These are phyloP conservation scores for Tuber magnatum DNA, from an alignment of 495 filamentous ascomycete species.

Conservation along the genomic window DNA sequence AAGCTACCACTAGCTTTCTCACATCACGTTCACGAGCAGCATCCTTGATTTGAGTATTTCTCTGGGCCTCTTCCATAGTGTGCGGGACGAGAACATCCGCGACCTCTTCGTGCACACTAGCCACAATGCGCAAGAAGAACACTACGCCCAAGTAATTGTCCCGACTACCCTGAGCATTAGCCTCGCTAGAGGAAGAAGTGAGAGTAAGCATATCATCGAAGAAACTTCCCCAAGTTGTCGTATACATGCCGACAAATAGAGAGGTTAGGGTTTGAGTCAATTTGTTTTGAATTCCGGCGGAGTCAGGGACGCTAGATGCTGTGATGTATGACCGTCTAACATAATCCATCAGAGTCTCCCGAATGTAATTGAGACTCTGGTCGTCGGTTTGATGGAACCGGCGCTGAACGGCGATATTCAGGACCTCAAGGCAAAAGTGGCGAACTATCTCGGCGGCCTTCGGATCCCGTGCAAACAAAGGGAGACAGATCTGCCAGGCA, in stretches of 20 bases:
- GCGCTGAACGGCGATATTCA: slow-evolving; percentile 78
- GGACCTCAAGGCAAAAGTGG: slow-evolving; percentile 76
- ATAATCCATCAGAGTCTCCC: slow-evolving; percentile 70
- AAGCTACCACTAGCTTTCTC: slow-evolving; percentile 72
- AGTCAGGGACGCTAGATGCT: slow-evolving; percentile 53
- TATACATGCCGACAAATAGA: slow-evolving; percentile 80
- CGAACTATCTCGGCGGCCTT: slow-evolving; percentile 74
- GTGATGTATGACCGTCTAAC: slow-evolving; percentile 62
- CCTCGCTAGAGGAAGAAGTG: slow-evolving; percentile 51
- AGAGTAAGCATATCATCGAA: slow-evolving; percentile 77
- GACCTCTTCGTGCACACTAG: slow-evolving; percentile 92
- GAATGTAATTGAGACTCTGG: slow-evolving; percentile 61
- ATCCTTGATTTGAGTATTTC: slow-evolving; percentile 81
- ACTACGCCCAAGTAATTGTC: slow-evolving; percentile 71
- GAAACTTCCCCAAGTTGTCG: slow-evolving; percentile 73
- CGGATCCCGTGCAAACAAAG: slow-evolving; percentile 77
- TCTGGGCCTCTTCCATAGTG: slow-evolving; percentile 63
- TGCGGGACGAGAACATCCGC: slow-evolving; percentile 80
- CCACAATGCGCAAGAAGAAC: slow-evolving; percentile 79
- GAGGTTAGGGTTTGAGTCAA: slow-evolving; percentile 89
- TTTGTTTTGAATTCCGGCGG: slow-evolving; percentile 83
- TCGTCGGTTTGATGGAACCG: slow-evolving; percentile 56
- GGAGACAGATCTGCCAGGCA: slow-evolving; percentile 78
- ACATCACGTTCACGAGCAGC: slow-evolving; percentile 75
- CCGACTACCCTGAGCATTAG: slow-evolving; percentile 39